Evolutionary conservation across 106 monocot genomes (phyloP).

Genomic region (Acorus calamus): DNA sequence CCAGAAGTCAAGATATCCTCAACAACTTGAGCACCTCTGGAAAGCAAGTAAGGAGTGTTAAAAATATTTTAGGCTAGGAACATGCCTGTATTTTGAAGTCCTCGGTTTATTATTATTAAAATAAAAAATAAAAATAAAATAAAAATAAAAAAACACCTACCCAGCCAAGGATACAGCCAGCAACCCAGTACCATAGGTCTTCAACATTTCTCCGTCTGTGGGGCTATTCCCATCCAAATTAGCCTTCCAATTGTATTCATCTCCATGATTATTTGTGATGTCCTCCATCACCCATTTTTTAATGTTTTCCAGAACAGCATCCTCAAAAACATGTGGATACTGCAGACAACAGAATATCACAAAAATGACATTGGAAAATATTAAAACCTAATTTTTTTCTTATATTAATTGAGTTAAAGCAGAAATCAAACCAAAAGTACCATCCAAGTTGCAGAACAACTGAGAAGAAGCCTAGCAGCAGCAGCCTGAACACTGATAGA

Average conservation of each 20-base stretch:
- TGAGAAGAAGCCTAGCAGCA: constrained; percentile 64
- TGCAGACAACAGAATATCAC: constrained; percentile 10
- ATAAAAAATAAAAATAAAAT: too few species aligned
- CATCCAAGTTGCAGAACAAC: constrained; percentile 71
- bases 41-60: constrained; percentile 2
- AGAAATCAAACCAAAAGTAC: constrained; percentile 14
- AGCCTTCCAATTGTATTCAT: constrained; percentile 40
- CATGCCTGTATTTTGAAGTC: neutral
- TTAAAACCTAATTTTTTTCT: neutral
- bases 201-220: constrained; percentile 79
- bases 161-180: constrained; percentile 61
- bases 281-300: constrained; percentile 86
- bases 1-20: constrained; percentile 77
- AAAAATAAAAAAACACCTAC: constrained; percentile 18
- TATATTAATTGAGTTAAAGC: neutral
- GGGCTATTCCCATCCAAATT: constrained; percentile 46
- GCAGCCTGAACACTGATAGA: constrained; percentile 54
- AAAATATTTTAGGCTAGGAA: neutral
- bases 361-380: too few species aligned
- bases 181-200: constrained; percentile 84
- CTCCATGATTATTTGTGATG: constrained; percentile 17
- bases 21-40: constrained; percentile 64
- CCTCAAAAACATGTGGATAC: constrained; percentile 87
- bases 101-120: too few species aligned
- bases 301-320: constrained; percentile 73